A percentile compares a stretch with the other conserved stretches of the same genome.
Conservation (phyloP, 306 rosid genomes). For the Castanea crenata region DNA sequence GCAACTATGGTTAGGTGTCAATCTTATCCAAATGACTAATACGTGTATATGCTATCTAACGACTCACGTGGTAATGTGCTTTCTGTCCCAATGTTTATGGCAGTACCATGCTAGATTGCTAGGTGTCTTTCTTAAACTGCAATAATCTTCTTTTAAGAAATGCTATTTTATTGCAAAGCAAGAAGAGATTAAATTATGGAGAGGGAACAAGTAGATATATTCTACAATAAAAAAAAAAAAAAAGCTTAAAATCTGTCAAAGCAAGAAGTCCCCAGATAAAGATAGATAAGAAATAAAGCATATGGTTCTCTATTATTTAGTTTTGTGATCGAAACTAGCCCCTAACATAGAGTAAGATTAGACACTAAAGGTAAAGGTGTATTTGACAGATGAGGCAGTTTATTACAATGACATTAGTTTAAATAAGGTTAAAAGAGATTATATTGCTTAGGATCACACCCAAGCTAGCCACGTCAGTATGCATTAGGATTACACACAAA, state of each 20-base stretch:
- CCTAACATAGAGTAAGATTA: neutral
- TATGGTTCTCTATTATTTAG: too few relatives aligned
- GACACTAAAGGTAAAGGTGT: neutral
- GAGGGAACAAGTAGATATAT: neutral
- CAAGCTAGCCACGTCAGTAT: too few relatives aligned
- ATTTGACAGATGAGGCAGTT: neutral
- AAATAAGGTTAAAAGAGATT: too few relatives aligned
- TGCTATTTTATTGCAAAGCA: neutral
- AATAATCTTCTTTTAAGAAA: slow-evolving; percentile 1
- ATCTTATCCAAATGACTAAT: slow-evolving; percentile 37
- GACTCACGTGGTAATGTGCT: slow-evolving; percentile 43
- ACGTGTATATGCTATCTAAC: slow-evolving; percentile 33
- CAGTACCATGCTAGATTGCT: slow-evolving; percentile 35
- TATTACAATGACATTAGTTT: neutral
- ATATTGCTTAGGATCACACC: too few relatives aligned
- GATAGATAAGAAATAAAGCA: neutral
- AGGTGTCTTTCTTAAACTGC: neutral
- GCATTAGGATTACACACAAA: too few relatives aligned
- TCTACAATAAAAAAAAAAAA: too few relatives aligned
- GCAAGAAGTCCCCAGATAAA: neutral
- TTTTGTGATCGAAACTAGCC: neutral
- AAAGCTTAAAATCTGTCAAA: neutral
- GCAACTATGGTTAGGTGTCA: slow-evolving; percentile 8
- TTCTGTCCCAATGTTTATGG: slow-evolving; percentile 28
- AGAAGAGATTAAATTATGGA: neutral